Base-by-base conservation (phyloP, 2,329 filamentous ascomycete genomes). In the Ascochyta clinopodiicola region DNA sequence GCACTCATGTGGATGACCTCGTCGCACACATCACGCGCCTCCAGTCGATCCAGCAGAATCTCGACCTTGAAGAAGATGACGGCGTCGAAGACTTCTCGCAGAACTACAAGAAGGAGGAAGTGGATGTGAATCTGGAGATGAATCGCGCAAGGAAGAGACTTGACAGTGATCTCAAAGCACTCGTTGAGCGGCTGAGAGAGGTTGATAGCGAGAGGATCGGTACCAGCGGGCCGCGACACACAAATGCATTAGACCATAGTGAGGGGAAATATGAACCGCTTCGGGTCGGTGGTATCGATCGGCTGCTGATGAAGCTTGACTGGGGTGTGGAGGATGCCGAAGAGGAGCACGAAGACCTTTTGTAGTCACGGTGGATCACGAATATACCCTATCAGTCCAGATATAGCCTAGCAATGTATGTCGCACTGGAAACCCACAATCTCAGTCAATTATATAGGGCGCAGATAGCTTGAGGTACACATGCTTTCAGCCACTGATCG, bases 231-330 rank as follows among this genome's bases (percentile, higher is more conserved):
- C 60, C 60, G 4, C 59, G 56, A 2, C 51, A 65, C 5, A 49
- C 34, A 10, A 61, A 48, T 39, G 43, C 51, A 34, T 35, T 39
- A 19, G 37, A 60, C 31, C 40, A 63, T 48, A 64, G 67, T 12
- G 80, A 83, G 29, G 78, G 79, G 35, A 81, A 79, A 0, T 96
- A 91, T 72, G 81, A 88, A 27, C 89, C 91, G 1, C 83, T 86
- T 59, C 86, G 89, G 57, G 85, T 91, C 3, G 91, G 91, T 0
- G 90, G 92, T 1, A 86, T 97, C 40, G 92, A 96, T 77, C 82
- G 90, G 55, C 76, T 97, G 70, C 75, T 97, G 71, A 96, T 96
- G 91, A 96, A 96, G 79, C 79, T 97, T 66, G 92, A 96, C 62
- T 86, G 84, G 73, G 75, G 75, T n/a, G 69, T 56, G 4, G 70